Conservation (phyloP, 371 early-diverging fungal genomes). For the Mortierella sp. region DNA sequence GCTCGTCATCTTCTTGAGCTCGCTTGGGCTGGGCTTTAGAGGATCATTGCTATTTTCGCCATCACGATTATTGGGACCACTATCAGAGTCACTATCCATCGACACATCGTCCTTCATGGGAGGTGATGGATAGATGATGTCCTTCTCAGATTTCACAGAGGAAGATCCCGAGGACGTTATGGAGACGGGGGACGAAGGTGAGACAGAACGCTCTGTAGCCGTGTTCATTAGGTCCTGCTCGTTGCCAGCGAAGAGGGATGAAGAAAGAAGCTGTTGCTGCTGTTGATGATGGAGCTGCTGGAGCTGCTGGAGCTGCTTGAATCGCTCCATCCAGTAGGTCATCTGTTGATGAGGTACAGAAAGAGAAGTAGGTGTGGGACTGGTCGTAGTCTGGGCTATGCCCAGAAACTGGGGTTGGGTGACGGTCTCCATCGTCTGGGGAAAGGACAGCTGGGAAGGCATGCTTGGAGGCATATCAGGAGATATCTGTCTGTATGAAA, state of each 20-base stretch:
- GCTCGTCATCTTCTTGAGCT: constrained; percentile 70
- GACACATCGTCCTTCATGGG: constrained; percentile 44
- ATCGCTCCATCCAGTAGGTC: constrained; percentile 37
- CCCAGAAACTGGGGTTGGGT: constrained; percentile 9
- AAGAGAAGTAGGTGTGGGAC: constrained; percentile 7
- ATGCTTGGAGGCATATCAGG: constrained; percentile 49
- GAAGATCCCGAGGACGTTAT: constrained; percentile 1
- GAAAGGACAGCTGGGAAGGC: constrained; percentile 10
- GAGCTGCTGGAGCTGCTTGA: constrained; percentile 39
- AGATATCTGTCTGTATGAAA: constrained; percentile 34
- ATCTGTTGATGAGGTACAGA: constrained; percentile 10
- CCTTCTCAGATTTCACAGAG: constrained; percentile 7
- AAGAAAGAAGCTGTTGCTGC: constrained; percentile 26
- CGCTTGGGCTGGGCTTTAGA: constrained; percentile 44
- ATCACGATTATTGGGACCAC: constrained; percentile 5
- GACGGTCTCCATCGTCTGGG: neutral
- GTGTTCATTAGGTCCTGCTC: neutral
- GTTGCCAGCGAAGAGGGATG: constrained; percentile 12
- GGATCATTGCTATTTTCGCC: constrained; percentile 11
- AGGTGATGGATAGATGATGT: constrained; percentile 42
- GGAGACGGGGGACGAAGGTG: constrained; percentile 2
- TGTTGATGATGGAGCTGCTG: constrained; percentile 33
- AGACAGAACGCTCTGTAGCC: constrained; percentile 1
- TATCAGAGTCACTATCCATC: constrained; percentile 40
- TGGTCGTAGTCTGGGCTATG: constrained; percentile 11